Percentiles rank a stretch among this genome's conserved stretches.
These are phyloP conservation scores for Trichophyton mentagrophytes DNA, from an alignment of 2,329 filamentous ascomycete genomes.

Conservation along the genomic window DNA sequence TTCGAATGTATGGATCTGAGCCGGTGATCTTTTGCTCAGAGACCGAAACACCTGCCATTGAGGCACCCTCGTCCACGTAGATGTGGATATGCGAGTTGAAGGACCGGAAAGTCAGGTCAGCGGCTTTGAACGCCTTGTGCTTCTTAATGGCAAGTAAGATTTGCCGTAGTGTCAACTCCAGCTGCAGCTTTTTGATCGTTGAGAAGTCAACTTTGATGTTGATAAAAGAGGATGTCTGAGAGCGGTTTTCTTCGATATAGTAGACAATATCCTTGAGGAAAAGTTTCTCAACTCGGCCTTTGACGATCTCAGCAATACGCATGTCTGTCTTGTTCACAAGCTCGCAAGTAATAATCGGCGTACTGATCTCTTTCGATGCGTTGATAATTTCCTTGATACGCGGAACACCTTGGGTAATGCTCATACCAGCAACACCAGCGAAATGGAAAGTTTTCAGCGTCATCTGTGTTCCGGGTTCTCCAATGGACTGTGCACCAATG, in stretches of 20 bases:
- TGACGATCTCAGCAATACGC: conserved; percentile 75
- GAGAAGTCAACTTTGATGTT: conserved; percentile 69
- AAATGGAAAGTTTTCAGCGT: conserved; percentile 99
- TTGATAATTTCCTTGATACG: conserved; percentile 99
- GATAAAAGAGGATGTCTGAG: conserved; percentile 60
- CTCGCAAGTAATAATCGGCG: conserved; percentile 80
- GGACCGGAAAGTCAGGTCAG: conserved; percentile 49
- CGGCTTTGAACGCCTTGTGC: conserved; percentile 61
- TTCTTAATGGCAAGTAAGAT: conserved; percentile 65
- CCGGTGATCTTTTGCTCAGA: conserved; percentile 34
- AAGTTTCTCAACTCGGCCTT: conserved; percentile 89
- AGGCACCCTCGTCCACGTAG: conserved; percentile 42
- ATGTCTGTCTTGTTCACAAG: conserved; percentile 63
- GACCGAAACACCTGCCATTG: conserved; percentile 26
- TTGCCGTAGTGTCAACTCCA: conserved; percentile 62
- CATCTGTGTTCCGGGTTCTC: conserved; percentile 98
- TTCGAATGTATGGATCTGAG: conserved; percentile 41
- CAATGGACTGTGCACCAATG: conserved; percentile 93
- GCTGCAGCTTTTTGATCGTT: conserved; percentile 64
- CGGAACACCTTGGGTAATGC: conserved; percentile 95
- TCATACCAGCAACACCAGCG: conserved; percentile 98
- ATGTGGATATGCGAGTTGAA: conserved; percentile 53
- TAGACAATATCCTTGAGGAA: conserved; percentile 69
- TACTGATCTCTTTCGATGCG: conserved; percentile 84
- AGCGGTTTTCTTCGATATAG: conserved; percentile 81